Conservation (phyloP, 768 basidiomycete species). For the Naganishia randhawae region DNA sequence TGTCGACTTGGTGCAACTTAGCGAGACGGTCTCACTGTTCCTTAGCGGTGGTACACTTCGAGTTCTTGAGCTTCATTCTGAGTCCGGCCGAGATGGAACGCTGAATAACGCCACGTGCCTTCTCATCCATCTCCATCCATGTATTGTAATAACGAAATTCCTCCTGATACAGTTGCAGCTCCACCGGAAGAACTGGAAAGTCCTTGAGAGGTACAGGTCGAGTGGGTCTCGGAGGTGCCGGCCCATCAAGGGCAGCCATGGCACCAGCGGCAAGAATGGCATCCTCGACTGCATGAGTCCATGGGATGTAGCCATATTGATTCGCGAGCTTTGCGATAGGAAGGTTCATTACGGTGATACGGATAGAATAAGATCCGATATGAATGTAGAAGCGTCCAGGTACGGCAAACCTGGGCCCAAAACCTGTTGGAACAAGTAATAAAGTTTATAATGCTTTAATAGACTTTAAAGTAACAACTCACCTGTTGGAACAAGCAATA, state of each 20-base stretch:
- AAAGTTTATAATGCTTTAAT: neutral
- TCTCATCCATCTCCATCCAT: slow-evolving; percentile 4
- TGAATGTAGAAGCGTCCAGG: neutral
- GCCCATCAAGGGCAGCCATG: neutral
- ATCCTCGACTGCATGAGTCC: neutral
- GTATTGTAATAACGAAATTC: neutral
- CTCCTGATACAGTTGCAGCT: neutral
- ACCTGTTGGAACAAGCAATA: neutral
- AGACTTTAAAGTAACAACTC: neutral
- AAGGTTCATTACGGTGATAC: neutral
- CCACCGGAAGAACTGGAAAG: slow-evolving; percentile 20
- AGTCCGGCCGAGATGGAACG: neutral
- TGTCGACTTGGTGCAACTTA: slow-evolving; percentile 1
- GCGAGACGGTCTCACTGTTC: neutral
- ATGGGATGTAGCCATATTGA: neutral
- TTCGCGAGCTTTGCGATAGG: neutral
- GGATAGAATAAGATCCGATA: neutral
- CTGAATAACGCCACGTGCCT: neutral
- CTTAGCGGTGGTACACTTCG: neutral
- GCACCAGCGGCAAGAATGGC: neutral
- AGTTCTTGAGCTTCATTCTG: slow-evolving; percentile 3
- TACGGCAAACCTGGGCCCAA: neutral
- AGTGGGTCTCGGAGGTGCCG: neutral
- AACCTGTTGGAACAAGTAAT: neutral
- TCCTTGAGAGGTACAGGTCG: slow-evolving; percentile 10